These are phyloP conservation scores for Flammula alnicola DNA, from an alignment of 1,284 basidiomycete species.

Conservation along the genomic window DNA sequence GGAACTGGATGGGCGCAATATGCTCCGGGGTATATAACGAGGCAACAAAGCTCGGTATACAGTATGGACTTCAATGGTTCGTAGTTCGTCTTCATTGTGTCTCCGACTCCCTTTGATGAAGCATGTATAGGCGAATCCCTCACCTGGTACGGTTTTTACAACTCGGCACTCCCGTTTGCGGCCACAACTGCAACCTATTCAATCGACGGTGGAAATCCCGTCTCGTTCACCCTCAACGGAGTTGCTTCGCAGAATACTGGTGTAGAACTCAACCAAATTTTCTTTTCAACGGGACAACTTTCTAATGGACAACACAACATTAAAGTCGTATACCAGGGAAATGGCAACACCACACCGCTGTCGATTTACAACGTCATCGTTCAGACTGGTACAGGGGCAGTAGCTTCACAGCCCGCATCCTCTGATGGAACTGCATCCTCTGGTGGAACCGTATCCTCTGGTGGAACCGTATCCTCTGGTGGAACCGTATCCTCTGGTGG, in stretches of 20 bases:
- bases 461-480: no score
- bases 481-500: no score
- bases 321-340: constrained; percentile 27
- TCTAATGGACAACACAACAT: constrained; percentile 27
- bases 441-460: no score
- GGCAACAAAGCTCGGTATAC: constrained; percentile 16
- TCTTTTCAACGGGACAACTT: constrained; percentile 21
- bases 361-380: constrained; percentile 22
- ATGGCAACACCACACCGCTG: constrained; percentile 24
- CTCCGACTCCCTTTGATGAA: not conserved
- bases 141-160: constrained; percentile 20
- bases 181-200: constrained; percentile 21
- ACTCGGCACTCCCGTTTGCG: constrained; percentile 10
- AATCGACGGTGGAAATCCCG: constrained; percentile 16
- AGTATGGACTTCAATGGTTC: constrained; percentile 29
- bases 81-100: not conserved
- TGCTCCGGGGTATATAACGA: constrained; percentile 24
- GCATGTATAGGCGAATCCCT: constrained; percentile 16
- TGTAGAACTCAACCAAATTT: constrained; percentile 20
- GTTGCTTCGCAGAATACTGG: constrained; percentile 19
- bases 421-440: no score
- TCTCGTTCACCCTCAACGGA: constrained; percentile 17
- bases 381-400: no score
- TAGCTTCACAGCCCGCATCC: no score
- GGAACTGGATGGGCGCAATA: constrained; percentile 22